These are phyloP conservation scores for Lasiosphaeria miniovina DNA, from an alignment of 495 filamentous ascomycete species.

Conservation along the genomic window DNA sequence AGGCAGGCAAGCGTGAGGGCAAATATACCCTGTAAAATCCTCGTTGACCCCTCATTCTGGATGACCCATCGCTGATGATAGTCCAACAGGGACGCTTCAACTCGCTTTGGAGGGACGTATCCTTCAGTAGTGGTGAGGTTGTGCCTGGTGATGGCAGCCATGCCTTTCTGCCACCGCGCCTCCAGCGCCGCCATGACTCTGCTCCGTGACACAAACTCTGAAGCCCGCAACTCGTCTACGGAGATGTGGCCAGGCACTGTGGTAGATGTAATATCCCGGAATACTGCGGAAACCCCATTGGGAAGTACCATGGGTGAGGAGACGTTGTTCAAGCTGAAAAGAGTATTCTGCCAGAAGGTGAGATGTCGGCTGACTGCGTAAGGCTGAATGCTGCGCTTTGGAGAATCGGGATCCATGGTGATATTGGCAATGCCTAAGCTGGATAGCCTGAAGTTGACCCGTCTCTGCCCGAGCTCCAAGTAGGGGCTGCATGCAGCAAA, in stretches of 20 bases:
- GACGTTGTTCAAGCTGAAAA: background rate
- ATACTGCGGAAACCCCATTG: background rate
- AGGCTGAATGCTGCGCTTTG: background rate
- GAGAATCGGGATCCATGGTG: background rate
- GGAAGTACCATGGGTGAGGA: background rate
- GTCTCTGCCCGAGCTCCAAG: background rate
- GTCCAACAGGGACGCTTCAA: background rate
- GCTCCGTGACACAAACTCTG: background rate
- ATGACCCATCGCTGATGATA: background rate
- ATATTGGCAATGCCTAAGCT: background rate
- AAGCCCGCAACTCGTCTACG: background rate
- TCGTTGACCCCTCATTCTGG: background rate
- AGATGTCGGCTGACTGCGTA: background rate
- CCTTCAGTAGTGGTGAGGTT: background rate
- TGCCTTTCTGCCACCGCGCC: background rate
- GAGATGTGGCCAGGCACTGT: background rate
- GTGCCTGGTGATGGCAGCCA: background rate
- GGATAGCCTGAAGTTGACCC: background rate
- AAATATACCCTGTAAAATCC: slow-evolving; percentile 1
- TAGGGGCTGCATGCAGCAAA: background rate
- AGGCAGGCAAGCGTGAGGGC: background rate
- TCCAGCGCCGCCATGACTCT: background rate
- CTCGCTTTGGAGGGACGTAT: background rate
- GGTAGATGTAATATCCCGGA: background rate
- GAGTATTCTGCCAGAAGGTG: background rate